phyloP scores from a whole-genome alignment of 495 filamentous ascomycete genomes.

The Aspergillus egyptiacus region DNA sequence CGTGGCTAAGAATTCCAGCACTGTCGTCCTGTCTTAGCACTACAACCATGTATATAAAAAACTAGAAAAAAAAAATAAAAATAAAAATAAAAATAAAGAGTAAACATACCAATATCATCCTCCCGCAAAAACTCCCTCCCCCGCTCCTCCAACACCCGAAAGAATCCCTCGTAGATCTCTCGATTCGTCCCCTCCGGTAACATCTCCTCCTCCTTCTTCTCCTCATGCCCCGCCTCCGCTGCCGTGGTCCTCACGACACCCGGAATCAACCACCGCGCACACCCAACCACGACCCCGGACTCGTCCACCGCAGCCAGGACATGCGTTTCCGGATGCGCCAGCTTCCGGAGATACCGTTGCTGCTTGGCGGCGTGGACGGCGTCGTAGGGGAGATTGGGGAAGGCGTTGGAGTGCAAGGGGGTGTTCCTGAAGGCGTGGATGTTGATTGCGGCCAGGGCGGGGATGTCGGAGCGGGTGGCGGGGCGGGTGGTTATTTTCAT shows the following conservation, averaged over 20 bases:
- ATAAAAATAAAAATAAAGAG: not conserved
- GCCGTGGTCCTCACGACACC: not conserved
- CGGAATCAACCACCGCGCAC: slow-evolving; percentile 16
- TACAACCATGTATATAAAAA: not conserved
- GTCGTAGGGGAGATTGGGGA: slow-evolving; percentile 1
- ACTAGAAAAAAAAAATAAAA: not conserved
- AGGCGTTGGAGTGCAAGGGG: slow-evolving; percentile 9
- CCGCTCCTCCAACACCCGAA: slow-evolving; percentile 11
- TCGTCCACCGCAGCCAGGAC: slow-evolving; percentile 12
- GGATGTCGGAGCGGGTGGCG: slow-evolving; percentile 12
- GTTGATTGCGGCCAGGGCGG: slow-evolving; percentile 15
- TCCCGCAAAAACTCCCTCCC: slow-evolving; percentile 4
- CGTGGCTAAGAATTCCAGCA: slow-evolving; percentile 26
- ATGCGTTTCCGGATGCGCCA: slow-evolving; percentile 7
- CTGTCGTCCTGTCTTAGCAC: slow-evolving; percentile 3
- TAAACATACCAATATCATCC: slow-evolving; percentile 17
- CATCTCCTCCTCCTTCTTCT: not conserved
- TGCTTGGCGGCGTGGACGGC: slow-evolving; percentile 2
- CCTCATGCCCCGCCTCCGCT: not conserved
- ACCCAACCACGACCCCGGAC: slow-evolving; percentile 9
- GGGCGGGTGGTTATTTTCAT: slow-evolving; percentile 11
- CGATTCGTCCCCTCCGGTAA: slow-evolving; percentile 9
- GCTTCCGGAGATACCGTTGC: slow-evolving; percentile 11
- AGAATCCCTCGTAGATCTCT: slow-evolving; percentile 11
- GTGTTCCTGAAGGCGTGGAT: slow-evolving; percentile 13